Evolutionary conservation across 257 asterid genomes (phyloP), one percentile per base, ranked within the genome.

Genomic region (Petunia secreta): DNA sequence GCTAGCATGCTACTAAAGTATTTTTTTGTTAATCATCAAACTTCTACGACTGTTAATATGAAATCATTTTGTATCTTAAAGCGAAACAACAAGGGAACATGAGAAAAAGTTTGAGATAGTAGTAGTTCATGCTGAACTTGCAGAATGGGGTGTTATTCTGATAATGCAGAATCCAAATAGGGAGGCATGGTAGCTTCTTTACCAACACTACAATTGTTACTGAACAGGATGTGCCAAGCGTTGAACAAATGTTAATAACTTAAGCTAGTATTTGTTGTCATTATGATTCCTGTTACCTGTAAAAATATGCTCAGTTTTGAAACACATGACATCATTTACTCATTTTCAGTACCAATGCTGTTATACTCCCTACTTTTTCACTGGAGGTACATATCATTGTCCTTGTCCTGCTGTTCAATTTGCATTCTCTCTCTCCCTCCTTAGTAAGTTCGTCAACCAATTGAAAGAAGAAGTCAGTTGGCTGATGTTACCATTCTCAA

Each of bases 1-100:
- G 78, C 62, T 73, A 11, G 78, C 36, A 40, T 71, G 77, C 77
- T 71, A 50, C 60, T 34, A 71, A 50, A 50, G 11, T 2, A 65
- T 7, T 50, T 16, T 73, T 50, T 53, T 73, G 44, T 11, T 10
- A 73, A 50, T 62, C 62, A 25, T 36, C 59, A 48, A 5, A 11
- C 62, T 13, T 34, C 62, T 34, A 36, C 3, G 4, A 3, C 34
- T 48, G 44, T 48, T 48, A 73, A 37, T 9, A 73, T 73, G 62
- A 50, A 73, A 73, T 48, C 34, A 5, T 73, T 6, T 50, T 36
- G 7, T 34, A 73, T 50, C 60, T 36, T 9, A 1, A 50, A 50
- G 46, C 25, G 34, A 55, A 50, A 50, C 78, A 48, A 34, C 25
- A 50, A 50, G 68, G 34, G 44, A 73, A 50, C 34, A 13, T 9